A percentile compares a stretch with the other conserved stretches of the same genome.
These are phyloP conservation scores for Podaxis carcinomalis DNA, from an alignment of 768 basidiomycete genomes.

Conservation along the genomic window DNA sequence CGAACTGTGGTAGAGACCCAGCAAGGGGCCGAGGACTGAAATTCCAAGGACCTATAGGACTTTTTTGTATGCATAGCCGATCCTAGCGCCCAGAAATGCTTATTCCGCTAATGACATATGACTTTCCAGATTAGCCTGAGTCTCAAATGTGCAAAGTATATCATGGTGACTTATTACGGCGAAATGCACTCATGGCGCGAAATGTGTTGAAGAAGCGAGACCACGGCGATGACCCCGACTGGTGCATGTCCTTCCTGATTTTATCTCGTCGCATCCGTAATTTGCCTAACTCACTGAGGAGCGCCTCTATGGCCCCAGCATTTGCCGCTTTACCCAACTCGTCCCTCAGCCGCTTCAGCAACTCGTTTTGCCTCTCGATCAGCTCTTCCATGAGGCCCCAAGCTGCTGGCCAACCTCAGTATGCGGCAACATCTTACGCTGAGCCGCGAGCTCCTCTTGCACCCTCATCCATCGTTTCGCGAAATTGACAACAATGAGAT, in stretches of 20 bases:
- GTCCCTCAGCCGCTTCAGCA: background rate
- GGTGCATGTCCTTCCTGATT: constrained; percentile 14
- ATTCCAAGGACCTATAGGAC: no score
- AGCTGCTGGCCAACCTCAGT: background rate
- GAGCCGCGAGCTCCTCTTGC: no score
- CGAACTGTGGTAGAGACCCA: no score
- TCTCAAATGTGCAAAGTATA: background rate
- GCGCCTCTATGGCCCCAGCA: background rate
- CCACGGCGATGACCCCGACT: background rate
- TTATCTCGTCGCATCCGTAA: background rate
- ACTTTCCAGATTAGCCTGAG: no score
- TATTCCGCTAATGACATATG: no score
- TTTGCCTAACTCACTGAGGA: background rate
- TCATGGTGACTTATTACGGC: background rate
- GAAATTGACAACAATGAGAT: background rate
- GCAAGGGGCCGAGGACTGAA: no score
- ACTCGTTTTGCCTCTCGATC: background rate
- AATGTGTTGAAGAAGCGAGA: background rate
- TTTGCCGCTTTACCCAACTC: background rate
- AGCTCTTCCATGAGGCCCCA: background rate
- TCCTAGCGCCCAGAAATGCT: no score
- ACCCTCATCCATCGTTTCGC: no score
- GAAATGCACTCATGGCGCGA: background rate
- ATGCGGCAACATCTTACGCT: background rate
- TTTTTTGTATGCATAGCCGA: no score